These are phyloP conservation scores for Bifiguratus adelaidae DNA, from an alignment of 192 early-diverging fungal species.

Conservation along the genomic window DNA sequence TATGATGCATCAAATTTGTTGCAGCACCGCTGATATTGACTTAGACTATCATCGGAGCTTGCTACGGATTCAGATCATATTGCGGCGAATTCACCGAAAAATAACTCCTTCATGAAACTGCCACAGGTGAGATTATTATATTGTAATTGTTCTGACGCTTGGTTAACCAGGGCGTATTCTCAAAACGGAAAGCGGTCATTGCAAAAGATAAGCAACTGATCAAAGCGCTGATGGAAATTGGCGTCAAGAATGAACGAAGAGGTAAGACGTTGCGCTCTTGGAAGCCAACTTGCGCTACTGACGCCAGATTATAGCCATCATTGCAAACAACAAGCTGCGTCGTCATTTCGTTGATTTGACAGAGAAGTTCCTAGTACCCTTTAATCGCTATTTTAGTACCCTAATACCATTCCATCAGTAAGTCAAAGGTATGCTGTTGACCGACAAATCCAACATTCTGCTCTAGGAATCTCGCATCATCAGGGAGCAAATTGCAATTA, in stretches of 20 bases:
- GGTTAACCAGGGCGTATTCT: slow-evolving; percentile 40
- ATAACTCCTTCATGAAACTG: too few relatives aligned
- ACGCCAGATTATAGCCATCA: slow-evolving; percentile 30
- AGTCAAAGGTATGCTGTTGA: too few relatives aligned
- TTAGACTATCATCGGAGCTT: too few relatives aligned
- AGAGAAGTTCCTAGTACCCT: slow-evolving; percentile 88
- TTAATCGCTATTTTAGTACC: slow-evolving; percentile 88
- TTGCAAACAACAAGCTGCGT: slow-evolving; percentile 88
- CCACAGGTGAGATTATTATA: too few relatives aligned
- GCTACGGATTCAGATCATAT: too few relatives aligned
- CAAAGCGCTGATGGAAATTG: slow-evolving; percentile 62
- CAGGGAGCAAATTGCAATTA: slow-evolving; percentile 54
- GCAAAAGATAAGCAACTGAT: slow-evolving; percentile 74
- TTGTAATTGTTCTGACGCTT: too few relatives aligned
- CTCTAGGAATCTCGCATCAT: too few relatives aligned
- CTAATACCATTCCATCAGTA: slow-evolving; percentile 62
- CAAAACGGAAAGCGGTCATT: slow-evolving; percentile 74
- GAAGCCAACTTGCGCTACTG: background rate
- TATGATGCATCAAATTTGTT: too few relatives aligned
- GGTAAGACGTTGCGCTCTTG: slow-evolving; percentile 15
- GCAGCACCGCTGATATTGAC: too few relatives aligned
- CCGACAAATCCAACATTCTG: too few relatives aligned
- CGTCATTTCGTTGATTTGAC: slow-evolving; percentile 90
- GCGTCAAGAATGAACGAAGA: slow-evolving; percentile 58
- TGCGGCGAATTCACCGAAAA: too few relatives aligned